Base-by-base conservation (phyloP, 1,139 yeast species). In the Kodamaea ohmeri region DNA sequence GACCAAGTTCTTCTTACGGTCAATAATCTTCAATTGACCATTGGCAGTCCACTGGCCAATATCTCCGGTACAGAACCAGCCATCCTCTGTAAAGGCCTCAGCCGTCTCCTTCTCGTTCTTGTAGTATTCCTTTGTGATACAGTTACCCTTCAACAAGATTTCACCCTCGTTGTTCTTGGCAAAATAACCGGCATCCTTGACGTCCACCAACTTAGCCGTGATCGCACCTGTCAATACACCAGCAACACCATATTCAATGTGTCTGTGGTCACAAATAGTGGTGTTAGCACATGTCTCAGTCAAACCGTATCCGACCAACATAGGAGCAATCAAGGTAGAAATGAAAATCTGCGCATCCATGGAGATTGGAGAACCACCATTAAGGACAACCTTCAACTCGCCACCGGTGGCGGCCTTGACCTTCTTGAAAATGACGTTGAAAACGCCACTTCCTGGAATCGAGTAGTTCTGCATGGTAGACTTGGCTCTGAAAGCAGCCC, bases 41-140 rank as follows among this genome's bases (percentile, higher is more conserved):
- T 72, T 74, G 17, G 79, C 48, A 32, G 92, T 76, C 95, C 96
- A 89, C 68, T 88, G 92, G 56, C 92, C 97, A 61, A 94, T 88
- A 64, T 94, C 99, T 62, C 99, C 99, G 32, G 98, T 92, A 59
- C 72, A 77, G 71, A 94, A 94, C 97, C 97, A 94, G 21, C 92
- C 95, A 49, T 71, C 73, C 47, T 89, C 96, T 34, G 87, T 80
- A 54, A 86, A 83, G 0, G 95, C 88, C 21, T 64, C 80, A 37
- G 70, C 62, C 22, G 97, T 92, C 65, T 90, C 97, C 59, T 80
- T 72, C 43, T 78, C 83, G 60, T 92, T 90, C 60, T 82, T 78
- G 69, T 75, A 92, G 66, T 94, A 94, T 55, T 85, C 90, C 25
- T 75, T 66, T 25, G 85, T 72, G 37, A 92, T 82, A 29, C 85